Conservation (phyloP, 305 asterid species). For the Ajuga reptans region DNA sequence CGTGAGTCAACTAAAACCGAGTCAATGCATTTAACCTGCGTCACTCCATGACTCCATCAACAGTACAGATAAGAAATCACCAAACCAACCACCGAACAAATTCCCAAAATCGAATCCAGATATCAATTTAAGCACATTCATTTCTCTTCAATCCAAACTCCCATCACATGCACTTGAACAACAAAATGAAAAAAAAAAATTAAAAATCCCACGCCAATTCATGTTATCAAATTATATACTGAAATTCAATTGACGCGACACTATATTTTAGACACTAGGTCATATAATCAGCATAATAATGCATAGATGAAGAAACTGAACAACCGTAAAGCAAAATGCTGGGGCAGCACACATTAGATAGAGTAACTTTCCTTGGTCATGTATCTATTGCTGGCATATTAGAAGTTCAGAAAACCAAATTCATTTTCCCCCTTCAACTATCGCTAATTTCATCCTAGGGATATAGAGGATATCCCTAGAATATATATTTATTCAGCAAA, state of each 20-base stretch:
- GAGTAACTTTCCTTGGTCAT: background rate
- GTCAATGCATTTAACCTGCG: constrained; percentile 9
- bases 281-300: no score
- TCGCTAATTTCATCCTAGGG: no score
- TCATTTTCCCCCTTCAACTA: background rate
- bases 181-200: background rate
- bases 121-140: constrained; percentile 6
- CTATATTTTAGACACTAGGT: no score
- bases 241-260: no score
- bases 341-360: background rate
- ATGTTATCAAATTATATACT: no score
- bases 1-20: background rate
- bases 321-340: background rate
- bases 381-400: background rate
- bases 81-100: background rate
- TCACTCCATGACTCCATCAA: background rate
- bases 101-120: background rate
- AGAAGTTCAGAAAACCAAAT: background rate
- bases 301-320: background rate
- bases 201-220: background rate
- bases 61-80: background rate
- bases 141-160: background rate
- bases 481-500: no score
- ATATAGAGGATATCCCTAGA: no score
- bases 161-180: background rate